Evolutionary conservation across 2,329 filamentous ascomycete genomes (phyloP).

Genomic region (Triangularia verruculosa): DNA sequence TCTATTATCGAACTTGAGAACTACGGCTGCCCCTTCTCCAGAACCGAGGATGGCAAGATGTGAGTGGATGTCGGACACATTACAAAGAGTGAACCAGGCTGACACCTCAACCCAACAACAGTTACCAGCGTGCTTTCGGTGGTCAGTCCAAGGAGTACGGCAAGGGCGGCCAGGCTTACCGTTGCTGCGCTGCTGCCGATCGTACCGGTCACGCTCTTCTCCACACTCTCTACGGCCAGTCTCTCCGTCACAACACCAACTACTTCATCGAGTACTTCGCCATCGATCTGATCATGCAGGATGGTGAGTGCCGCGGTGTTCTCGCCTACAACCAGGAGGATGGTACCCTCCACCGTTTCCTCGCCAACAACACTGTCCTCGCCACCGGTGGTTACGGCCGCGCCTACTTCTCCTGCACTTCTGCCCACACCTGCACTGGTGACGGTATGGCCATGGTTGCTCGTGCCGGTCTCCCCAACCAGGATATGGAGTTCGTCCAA

Average conservation of each 20-base stretch:
- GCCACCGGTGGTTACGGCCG: constrained; percentile 97
- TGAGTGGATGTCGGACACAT: constrained; percentile 41
- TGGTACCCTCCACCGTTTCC: constrained; percentile 94
- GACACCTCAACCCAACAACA: constrained; percentile 33
- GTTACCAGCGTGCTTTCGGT: constrained; percentile 97
- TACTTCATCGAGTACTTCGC: constrained; percentile 99
- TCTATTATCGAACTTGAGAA: constrained; percentile 94
- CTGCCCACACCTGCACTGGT: constrained; percentile 96
- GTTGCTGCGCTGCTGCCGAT: constrained; percentile 94
- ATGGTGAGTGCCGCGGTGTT: constrained; percentile 93
- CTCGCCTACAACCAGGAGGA: constrained; percentile 99
- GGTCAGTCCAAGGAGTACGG: constrained; percentile 93
- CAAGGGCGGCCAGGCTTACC: constrained; percentile 96
- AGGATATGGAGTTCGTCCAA: constrained; percentile 99
- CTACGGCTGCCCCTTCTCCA: constrained; percentile 94
- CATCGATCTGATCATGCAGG: constrained; percentile 94
- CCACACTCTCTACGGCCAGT: constrained; percentile 98
- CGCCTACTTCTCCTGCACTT: constrained; percentile 97
- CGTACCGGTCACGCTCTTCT: constrained; percentile 95
- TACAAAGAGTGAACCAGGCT: not conserved
- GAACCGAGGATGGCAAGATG: constrained; percentile 96
- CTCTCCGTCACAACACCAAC: constrained; percentile 95
- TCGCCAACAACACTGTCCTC: constrained; percentile 92
- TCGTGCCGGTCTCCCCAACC: constrained; percentile 94
- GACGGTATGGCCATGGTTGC: constrained; percentile 99